Base-by-base conservation (phyloP, 1,284 basidiomycete species). In the Tilletia horrida region DNA sequence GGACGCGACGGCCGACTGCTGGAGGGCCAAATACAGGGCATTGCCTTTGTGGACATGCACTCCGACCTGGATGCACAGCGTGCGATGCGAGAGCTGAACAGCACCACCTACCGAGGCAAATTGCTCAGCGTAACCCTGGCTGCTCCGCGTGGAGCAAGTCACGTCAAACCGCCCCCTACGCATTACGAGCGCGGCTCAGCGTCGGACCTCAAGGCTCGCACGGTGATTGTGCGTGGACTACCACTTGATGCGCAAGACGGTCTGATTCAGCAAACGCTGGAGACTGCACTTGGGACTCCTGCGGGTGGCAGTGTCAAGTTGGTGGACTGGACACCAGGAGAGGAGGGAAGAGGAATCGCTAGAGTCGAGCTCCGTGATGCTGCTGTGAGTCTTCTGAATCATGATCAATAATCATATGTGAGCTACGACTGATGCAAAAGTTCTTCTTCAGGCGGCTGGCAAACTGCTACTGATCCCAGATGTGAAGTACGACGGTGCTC, bases 31-130 rank as follows among this genome's bases (percentile, higher is more conserved):
- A 59, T 59, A 25, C 92, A 89, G 81, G 95, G 96, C 0, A 92
- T 93, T 79, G 95, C 92, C 0, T 98, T 97, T 76, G 86, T 98
- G 23, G 93, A 97, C 78, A 97, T 92, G 80, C 88, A 90, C 0
- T 67, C 63, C 6, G 57, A 64, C 8, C 55, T 81, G 7, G 80
- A 81, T 40, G 80, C 80, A 6, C 71, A 72, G 21, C 65, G 71
- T 18, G 78, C 79, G n/a, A 73, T 81, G 69, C 66, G 67, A 11
- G 77, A 76, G 65, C 52, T 76, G 14, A 76, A 79, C 65, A 71
- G 71, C 59, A 70, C 72, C 0, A 72, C 73, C 45, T 69, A 78
- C 64, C 48, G 73, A 1, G 77, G 77, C 11, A 75, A 76, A 61
- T 72, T 72, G 25, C 67, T 81, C 7, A 68, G 67, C 0, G 79